These are phyloP conservation scores for Lasiodiplodia sp. DNA, from an alignment of 2,329 filamentous ascomycete species.

Conservation along the genomic window DNA sequence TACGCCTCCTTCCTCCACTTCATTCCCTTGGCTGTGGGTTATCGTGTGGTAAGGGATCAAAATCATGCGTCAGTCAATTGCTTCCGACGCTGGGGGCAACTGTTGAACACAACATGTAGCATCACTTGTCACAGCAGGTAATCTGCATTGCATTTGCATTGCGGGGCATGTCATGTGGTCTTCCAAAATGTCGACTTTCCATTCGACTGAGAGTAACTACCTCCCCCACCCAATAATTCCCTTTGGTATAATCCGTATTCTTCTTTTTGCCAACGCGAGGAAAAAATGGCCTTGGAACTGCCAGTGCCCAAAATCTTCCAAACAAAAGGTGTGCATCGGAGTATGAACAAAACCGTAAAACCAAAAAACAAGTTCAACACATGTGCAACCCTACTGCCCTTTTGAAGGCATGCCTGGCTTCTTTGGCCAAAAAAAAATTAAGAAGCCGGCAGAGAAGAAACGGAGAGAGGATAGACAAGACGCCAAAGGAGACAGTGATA, in stretches of 20 bases:
- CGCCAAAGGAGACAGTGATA: slow-evolving; percentile 10
- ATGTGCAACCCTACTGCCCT: slow-evolving; percentile 28
- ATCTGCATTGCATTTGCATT: slow-evolving; percentile 12
- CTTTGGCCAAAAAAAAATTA: slow-evolving; percentile 11
- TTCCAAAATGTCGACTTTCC: slow-evolving; percentile 21
- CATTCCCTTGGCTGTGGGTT: slow-evolving; percentile 4
- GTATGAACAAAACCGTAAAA: slow-evolving; percentile 21
- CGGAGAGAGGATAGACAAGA: slow-evolving; percentile 3
- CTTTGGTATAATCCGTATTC: slow-evolving; percentile 27
- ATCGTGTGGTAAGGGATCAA: background rate
- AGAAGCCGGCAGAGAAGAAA: slow-evolving; percentile 11
- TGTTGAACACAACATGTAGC: slow-evolving; percentile 25
- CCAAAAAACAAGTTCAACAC: slow-evolving; percentile 13
- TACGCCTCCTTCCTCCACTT: background rate
- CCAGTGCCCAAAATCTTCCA: slow-evolving; percentile 20
- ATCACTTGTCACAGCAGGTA: slow-evolving; percentile 19
- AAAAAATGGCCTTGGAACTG: slow-evolving; percentile 8
- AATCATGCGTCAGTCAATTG: slow-evolving; percentile 1
- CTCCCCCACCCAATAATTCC: slow-evolving; percentile 25
- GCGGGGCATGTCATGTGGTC: slow-evolving; percentile 19
- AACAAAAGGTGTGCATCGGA: slow-evolving; percentile 14
- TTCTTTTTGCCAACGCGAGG: slow-evolving; percentile 20
- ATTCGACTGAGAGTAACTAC: slow-evolving; percentile 23
- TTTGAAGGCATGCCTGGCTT: slow-evolving; percentile 20
- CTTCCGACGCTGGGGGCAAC: background rate